A percentile compares a stretch with the other conserved stretches of the same genome.
Conservation (phyloP, 2,329 filamentous ascomycete genomes). For the Aureobasidium subglaciale region DNA sequence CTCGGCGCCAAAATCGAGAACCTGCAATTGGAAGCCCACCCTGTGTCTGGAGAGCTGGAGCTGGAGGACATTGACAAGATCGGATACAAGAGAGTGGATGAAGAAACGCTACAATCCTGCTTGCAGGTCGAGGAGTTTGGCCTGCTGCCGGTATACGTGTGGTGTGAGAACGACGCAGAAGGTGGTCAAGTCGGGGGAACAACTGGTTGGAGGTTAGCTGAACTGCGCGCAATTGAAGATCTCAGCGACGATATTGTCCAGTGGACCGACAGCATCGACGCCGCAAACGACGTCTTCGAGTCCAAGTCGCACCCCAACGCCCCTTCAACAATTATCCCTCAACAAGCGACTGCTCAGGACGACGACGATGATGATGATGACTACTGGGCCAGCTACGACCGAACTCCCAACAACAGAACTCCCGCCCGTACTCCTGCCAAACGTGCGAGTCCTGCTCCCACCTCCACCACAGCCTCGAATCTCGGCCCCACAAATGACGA, state of each 20-base stretch:
- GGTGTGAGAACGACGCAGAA: slow-evolving; percentile 59
- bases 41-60: slow-evolving; percentile 72
- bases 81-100: slow-evolving; percentile 62
- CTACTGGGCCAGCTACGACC: slow-evolving; percentile 75
- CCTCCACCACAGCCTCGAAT: slow-evolving; percentile 18
- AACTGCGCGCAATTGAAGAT: slow-evolving; percentile 54
- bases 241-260: slow-evolving; percentile 45
- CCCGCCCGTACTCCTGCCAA: slow-evolving; percentile 48
- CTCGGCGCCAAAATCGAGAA: slow-evolving; percentile 56
- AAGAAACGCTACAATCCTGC: slow-evolving; percentile 66
- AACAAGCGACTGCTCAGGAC: background rate
- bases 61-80: slow-evolving; percentile 58
- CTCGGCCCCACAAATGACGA: slow-evolving; percentile 39
- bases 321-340: background rate
- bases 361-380: slow-evolving; percentile 61
- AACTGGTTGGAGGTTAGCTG: slow-evolving; percentile 65
- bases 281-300: slow-evolving; percentile 46
- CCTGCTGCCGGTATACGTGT: slow-evolving; percentile 60
- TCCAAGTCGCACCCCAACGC: slow-evolving; percentile 23
- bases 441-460: slow-evolving; percentile 53
- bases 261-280: slow-evolving; percentile 50
- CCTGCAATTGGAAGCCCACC: slow-evolving; percentile 68
- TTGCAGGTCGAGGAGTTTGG: slow-evolving; percentile 55
- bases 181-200: slow-evolving; percentile 38
- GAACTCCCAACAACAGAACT: slow-evolving; percentile 55